Conservation (phyloP, 1,284 basidiomycete genomes). For the Bjerkandera adusta region DNA sequence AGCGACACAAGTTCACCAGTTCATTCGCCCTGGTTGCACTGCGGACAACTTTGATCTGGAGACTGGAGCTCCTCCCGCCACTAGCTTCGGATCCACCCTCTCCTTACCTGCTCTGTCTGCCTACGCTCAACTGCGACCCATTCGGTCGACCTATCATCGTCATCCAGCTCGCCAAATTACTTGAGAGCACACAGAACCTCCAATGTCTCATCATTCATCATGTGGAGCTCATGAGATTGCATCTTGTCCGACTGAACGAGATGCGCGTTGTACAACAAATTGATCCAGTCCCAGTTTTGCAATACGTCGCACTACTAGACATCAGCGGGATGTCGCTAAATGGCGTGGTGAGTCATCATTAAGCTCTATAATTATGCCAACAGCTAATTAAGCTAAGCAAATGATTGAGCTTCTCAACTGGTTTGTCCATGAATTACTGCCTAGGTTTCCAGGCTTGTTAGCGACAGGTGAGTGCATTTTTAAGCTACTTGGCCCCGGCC, state of each 20-base stretch:
- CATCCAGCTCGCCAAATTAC: constrained; percentile 37
- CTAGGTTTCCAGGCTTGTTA: constrained; percentile 76
- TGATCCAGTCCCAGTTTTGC: constrained; percentile 47
- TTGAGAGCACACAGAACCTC: constrained; percentile 34
- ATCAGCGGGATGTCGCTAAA: constrained; percentile 56
- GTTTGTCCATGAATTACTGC: constrained; percentile 62
- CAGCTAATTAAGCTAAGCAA: constrained; percentile 30
- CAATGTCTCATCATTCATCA: constrained; percentile 44
- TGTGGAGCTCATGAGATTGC: constrained; percentile 53
- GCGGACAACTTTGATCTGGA: constrained; percentile 56
- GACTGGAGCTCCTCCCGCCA: constrained; percentile 47
- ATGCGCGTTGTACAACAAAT: constrained; percentile 20
- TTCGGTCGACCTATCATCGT: constrained; percentile 64
- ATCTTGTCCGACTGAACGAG: constrained; percentile 44
- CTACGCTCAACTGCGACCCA: constrained; percentile 48
- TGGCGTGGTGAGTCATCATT: constrained; percentile 47
- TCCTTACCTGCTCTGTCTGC: constrained; percentile 46
- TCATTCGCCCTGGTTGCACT: constrained; percentile 64
- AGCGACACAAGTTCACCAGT: constrained; percentile 67
- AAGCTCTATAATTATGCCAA: background rate
- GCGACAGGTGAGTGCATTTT: constrained; percentile 55
- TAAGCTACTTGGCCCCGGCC: background rate
- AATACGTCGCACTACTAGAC: constrained; percentile 72
- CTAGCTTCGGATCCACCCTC: constrained; percentile 24
- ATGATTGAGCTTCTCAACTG: constrained; percentile 61